phyloP scores from a whole-genome alignment of 2,329 filamentous ascomycete species.

The Ceratocystis destructans region DNA sequence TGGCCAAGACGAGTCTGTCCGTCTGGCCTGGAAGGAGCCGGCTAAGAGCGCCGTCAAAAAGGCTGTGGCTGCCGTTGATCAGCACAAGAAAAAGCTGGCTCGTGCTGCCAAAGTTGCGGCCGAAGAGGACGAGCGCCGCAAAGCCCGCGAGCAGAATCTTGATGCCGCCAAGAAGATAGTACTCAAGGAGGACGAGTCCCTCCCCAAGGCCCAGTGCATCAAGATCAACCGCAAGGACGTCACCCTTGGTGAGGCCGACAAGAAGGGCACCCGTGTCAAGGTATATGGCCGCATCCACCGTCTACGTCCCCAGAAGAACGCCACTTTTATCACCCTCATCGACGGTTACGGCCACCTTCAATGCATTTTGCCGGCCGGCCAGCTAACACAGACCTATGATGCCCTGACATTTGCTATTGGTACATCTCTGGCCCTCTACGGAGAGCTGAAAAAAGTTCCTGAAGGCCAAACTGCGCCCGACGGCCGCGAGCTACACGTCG shows the following conservation, averaged over 20 bases:
- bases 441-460: conserved; percentile 72
- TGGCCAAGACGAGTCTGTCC: conserved; percentile 49
- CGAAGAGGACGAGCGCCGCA: conserved; percentile 57
- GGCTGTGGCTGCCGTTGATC: conserved; percentile 58
- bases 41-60: conserved; percentile 81
- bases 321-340: conserved; percentile 72
- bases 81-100: conserved; percentile 69
- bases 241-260: conserved; percentile 41
- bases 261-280: conserved; percentile 59
- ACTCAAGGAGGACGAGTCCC: conserved; percentile 51
- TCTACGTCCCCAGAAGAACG: conserved; percentile 66
- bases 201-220: conserved; percentile 63
- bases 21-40: conserved; percentile 63
- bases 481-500: conserved; percentile 76
- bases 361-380: conserved; percentile 61
- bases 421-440: conserved; percentile 72
- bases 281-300: conserved; percentile 75
- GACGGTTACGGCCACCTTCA: conserved; percentile 72
- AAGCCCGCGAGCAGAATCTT: conserved; percentile 51
- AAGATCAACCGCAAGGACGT: conserved; percentile 59
- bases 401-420: conserved; percentile 73
- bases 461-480: conserved; percentile 65
- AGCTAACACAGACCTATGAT: conserved; percentile 84
- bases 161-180: conserved; percentile 68
- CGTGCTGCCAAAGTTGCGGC: conserved; percentile 62